A percentile compares a stretch with the other conserved stretches of the same genome.
Conservation (phyloP, 2,329 filamentous ascomycete species). For the Diaporthe ampelina region DNA sequence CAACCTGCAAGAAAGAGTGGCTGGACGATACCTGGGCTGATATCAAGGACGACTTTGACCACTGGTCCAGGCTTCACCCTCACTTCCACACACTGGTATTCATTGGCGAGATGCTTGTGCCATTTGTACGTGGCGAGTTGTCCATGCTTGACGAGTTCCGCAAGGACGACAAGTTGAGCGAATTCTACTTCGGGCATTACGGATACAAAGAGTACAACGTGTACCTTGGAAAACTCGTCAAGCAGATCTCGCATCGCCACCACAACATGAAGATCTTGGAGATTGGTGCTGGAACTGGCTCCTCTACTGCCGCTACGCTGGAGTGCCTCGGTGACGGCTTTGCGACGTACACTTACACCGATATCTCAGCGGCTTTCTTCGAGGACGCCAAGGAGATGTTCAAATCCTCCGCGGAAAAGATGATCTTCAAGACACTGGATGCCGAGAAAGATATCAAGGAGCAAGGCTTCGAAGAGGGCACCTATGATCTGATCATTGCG, state of each 20-base stretch:
- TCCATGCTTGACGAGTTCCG: constrained; percentile 52
- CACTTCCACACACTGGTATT: constrained; percentile 30
- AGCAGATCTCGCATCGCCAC: constrained; percentile 50
- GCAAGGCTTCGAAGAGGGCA: constrained; percentile 49
- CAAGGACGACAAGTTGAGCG: constrained; percentile 48
- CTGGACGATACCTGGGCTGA: constrained; percentile 36
- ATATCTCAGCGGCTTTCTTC: constrained; percentile 57
- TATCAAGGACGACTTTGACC: constrained; percentile 33
- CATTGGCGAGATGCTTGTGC: constrained; percentile 49
- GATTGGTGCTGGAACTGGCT: constrained; percentile 58
- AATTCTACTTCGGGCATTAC: constrained; percentile 45
- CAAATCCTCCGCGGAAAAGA: constrained; percentile 36
- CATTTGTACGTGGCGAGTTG: constrained; percentile 49
- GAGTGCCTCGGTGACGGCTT: constrained; percentile 49
- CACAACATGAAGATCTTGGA: constrained; percentile 52
- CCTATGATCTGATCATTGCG: constrained; percentile 56
- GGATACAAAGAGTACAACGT: constrained; percentile 41
- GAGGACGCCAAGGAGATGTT: constrained; percentile 46
- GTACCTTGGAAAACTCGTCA: constrained; percentile 47
- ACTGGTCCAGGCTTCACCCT: constrained; percentile 21
- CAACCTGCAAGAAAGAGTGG: constrained; percentile 38
- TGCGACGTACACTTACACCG: constrained; percentile 59
- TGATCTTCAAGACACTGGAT: constrained; percentile 45
- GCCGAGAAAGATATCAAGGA: constrained; percentile 45
- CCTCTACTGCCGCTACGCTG: constrained; percentile 54